Conservation (phyloP, 768 basidiomycete genomes). For the Xerocomus spinulosus region DNA sequence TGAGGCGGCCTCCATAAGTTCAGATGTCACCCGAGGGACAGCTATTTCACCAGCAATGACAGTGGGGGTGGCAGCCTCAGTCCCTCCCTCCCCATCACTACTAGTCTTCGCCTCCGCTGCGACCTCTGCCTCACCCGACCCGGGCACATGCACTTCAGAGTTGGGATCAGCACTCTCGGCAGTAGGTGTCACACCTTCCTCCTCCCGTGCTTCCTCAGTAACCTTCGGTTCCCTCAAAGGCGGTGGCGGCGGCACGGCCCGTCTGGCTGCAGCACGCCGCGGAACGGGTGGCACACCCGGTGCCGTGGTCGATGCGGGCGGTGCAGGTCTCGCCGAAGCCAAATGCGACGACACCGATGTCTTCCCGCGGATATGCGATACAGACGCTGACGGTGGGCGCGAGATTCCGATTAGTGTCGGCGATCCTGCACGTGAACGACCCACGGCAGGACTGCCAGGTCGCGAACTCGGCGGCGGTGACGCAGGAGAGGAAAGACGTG, state of each 20-base stretch:
- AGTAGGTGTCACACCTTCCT: neutral
- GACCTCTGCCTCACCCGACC: neutral
- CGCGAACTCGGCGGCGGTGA: slow-evolving; percentile 30
- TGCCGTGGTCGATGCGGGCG: slow-evolving; percentile 28
- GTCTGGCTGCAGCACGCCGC: slow-evolving; percentile 57
- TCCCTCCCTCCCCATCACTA: neutral
- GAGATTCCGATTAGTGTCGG: slow-evolving; percentile 13
- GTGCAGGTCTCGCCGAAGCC: slow-evolving; percentile 33
- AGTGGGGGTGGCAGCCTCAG: neutral
- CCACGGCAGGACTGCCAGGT: slow-evolving; percentile 24
- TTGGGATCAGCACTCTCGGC: neutral
- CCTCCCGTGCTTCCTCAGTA: slow-evolving; percentile 1
- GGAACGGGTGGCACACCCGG: slow-evolving; percentile 54
- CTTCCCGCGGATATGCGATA: slow-evolving; percentile 16
- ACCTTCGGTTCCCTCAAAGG: neutral
- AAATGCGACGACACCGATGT: slow-evolving; percentile 24
- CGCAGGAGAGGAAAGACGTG: slow-evolving; percentile 22
- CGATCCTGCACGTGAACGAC: slow-evolving; percentile 24
- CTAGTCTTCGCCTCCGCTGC: slow-evolving; percentile 1
- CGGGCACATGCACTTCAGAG: neutral
- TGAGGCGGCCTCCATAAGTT: neutral
- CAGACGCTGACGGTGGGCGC: slow-evolving; percentile 1
- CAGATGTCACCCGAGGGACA: neutral
- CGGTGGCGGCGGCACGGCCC: slow-evolving; percentile 28
- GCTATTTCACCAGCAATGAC: neutral